These are phyloP conservation scores for Stylosanthes scabra DNA, from an alignment of 331 rosid genomes.

Conservation along the genomic window DNA sequence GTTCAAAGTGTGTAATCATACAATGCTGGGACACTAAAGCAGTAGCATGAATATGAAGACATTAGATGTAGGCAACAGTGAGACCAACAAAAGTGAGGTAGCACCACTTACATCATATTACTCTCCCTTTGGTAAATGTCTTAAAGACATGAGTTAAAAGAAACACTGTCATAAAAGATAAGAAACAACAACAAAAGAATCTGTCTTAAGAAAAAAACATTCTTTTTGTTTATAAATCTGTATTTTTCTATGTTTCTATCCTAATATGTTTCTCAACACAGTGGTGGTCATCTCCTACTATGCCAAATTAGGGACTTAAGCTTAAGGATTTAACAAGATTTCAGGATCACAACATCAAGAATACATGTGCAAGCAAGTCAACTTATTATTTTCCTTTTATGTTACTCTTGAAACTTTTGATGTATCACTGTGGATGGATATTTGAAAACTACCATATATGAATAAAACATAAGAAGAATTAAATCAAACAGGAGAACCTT, in stretches of 20 bases:
- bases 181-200: no score
- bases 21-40: conserved; percentile 43
- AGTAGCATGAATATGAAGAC: conserved; percentile 36
- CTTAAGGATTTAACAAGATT: conserved; percentile 31
- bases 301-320: conserved; percentile 22
- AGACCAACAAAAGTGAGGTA: conserved; percentile 51
- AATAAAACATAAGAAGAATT: conserved; percentile 21
- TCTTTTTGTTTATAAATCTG: no score
- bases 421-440: conserved; percentile 23
- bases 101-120: conserved; percentile 26
- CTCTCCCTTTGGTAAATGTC: no score
- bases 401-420: conserved; percentile 19
- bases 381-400: conserved; percentile 18
- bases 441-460: conserved; percentile 14
- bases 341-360: conserved; percentile 23
- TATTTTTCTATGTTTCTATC: no score
- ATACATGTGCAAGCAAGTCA: conserved; percentile 24
- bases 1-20: conserved; percentile 47
- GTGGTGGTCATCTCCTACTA: not conserved
- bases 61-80: conserved; percentile 48
- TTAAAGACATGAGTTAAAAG: no score
- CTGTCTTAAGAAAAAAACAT: no score
- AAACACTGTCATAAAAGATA: no score
- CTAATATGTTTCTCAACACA: no score
- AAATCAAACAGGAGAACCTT: conserved; percentile 34